Base-by-base conservation (phyloP, 768 basidiomycete species). In the Kwoniella bestiolae region DNA sequence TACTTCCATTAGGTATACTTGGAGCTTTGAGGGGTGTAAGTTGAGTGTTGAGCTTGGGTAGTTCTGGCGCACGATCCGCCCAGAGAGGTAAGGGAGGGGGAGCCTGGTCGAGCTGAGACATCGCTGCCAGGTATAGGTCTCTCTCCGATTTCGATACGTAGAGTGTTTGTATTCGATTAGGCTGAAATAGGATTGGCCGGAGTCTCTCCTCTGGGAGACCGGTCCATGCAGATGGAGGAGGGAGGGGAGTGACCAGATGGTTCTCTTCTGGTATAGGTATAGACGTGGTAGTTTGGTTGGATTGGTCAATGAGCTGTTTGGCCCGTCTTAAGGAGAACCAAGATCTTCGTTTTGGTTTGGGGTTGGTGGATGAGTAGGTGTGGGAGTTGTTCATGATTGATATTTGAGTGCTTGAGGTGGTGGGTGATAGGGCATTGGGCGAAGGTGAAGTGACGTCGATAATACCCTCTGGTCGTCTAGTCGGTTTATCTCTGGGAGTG, bases 51-150 rank as follows among this genome's bases (percentile, higher is more conserved):
- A 59, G 18, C 2, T 38, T 45, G 16, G 76, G 76, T 0, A 77
- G 55, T n/a, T 45, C 52, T n/a, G 76, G 76, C 12, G 76, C 64
- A 5, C 74, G 71, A 16, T 77, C 73, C 8, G 70, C 35, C 76
- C 76, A 77, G 8, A 77, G 53, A 23, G 76, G 71, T 28, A 77
- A 56, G 16, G 63, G 70, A 45, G 67, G 68, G 3, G 76, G 76
- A n/a, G 51, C 45, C 31, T 65, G 49, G 29, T 75, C 74, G 1
- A 77, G 63, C 31, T 75, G 71, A n/a, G 76, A 63, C 76, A 77
- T 77, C 7, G 76, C 76, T 18, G 73, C 74, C 3, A 77, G 66
- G 56, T 77, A 77, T 12, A 77, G 63, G 44, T 77, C 71, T 16
- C 68, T 69, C 29, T 77, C 76, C 2, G 73, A 75, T 18, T 72